Evolutionary conservation across 2,329 filamentous ascomycete genomes (phyloP).

Genomic region (Sporothrix inflata): DNA sequence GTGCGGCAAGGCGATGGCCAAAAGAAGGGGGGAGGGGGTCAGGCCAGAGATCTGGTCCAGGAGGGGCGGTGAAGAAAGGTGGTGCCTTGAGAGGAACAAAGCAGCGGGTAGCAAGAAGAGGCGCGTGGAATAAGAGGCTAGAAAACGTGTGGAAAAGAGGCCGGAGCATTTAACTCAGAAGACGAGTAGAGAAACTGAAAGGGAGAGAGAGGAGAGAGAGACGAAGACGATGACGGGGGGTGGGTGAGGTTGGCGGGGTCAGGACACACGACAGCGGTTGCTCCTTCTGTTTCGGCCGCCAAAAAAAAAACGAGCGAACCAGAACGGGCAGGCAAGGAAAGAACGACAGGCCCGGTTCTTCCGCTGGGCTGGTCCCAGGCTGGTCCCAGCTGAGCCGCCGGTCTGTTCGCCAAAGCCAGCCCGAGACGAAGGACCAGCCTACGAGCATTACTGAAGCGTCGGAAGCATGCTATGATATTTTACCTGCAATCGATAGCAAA

Average conservation of each 20-base stretch:
- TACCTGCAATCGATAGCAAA: neutral
- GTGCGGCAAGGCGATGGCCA: slow-evolving; percentile 12
- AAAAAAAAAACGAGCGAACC: neutral
- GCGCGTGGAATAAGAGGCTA: neutral
- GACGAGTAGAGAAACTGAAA: neutral
- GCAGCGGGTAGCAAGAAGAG: neutral
- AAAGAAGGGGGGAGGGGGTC: slow-evolving; percentile 15
- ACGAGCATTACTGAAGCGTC: no score
- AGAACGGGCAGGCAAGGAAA: slow-evolving; percentile 4
- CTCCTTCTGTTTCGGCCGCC: neutral
- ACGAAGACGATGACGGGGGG: neutral
- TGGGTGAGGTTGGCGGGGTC: slow-evolving; percentile 23
- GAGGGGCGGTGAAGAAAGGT: neutral
- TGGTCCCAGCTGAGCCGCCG: neutral
- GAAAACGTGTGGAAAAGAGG: neutral
- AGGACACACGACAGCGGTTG: slow-evolving; percentile 25
- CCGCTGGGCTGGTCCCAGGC: slow-evolving; percentile 2
- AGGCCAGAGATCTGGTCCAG: neutral
- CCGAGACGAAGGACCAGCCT: neutral
- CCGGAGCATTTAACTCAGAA: neutral
- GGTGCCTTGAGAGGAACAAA: neutral
- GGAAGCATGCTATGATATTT: neutral
- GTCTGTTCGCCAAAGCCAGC: slow-evolving; percentile 17
- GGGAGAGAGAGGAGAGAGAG: neutral
- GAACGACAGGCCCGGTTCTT: slow-evolving; percentile 24